phyloP scores from a whole-genome alignment of 2,329 filamentous ascomycete genomes.

The Coniochaeta ligniaria region DNA sequence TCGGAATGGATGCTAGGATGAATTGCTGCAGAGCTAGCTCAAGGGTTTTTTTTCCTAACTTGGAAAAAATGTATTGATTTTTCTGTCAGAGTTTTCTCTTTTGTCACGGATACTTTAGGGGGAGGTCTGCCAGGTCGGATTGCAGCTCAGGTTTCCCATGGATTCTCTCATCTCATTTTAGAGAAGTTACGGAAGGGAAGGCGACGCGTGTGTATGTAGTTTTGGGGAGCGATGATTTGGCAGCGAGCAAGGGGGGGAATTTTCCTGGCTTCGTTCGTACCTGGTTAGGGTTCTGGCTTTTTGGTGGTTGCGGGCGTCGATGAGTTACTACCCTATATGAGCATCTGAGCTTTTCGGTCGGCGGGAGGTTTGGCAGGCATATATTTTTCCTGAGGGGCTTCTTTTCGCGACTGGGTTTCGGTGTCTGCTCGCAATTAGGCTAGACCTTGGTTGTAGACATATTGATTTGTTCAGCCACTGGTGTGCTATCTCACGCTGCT shows the following conservation, averaged over 20 bases:
- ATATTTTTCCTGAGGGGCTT: background rate
- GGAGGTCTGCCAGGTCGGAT: too few species aligned
- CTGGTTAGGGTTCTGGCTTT: background rate
- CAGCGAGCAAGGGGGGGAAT: background rate
- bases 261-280: background rate
- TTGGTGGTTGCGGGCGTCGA: background rate
- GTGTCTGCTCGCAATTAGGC: background rate
- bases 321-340: background rate
- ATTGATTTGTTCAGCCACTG: background rate
- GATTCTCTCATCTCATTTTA: too few species aligned
- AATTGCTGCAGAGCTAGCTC: background rate
- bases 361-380: background rate
- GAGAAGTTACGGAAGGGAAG: background rate
- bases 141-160: too few species aligned
- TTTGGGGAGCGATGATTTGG: background rate
- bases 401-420: background rate
- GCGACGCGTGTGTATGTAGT: background rate
- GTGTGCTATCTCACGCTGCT: background rate
- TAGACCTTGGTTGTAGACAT: background rate
- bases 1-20: background rate
- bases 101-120: too few species aligned
- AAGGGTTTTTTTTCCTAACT: background rate
- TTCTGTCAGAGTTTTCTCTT: background rate
- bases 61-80: background rate
- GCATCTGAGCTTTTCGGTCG: background rate